phyloP scores from a whole-genome alignment of 768 basidiomycete species.

The Tylopilus felleus region DNA sequence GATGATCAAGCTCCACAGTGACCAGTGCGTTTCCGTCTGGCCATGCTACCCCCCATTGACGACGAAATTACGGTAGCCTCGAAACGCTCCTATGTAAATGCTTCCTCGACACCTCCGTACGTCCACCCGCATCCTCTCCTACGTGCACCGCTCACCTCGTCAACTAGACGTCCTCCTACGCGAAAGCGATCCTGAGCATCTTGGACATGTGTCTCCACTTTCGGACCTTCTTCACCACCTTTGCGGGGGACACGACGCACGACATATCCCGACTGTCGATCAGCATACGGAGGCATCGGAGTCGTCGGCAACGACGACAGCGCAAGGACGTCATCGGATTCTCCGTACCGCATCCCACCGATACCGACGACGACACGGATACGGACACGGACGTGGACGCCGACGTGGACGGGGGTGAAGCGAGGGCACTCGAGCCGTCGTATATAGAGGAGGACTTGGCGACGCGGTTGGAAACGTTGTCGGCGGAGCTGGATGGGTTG shows the following conservation, averaged over 20 bases:
- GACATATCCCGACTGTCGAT: slow-evolving; percentile 51
- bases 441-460: slow-evolving; percentile 48
- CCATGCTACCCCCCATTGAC: background rate
- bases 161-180: slow-evolving; percentile 57
- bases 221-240: slow-evolving; percentile 56
- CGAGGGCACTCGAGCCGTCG: slow-evolving; percentile 30
- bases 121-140: slow-evolving; percentile 10
- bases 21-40: slow-evolving; percentile 50
- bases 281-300: slow-evolving; percentile 56
- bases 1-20: slow-evolving; percentile 65
- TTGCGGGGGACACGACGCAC: slow-evolving; percentile 59
- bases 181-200: slow-evolving; percentile 62
- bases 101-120: slow-evolving; percentile 59
- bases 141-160: background rate
- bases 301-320: slow-evolving; percentile 54
- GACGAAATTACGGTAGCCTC: slow-evolving; percentile 39
- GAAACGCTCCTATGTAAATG: slow-evolving; percentile 59
- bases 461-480: slow-evolving; percentile 57
- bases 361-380: slow-evolving; percentile 34
- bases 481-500: slow-evolving; percentile 64
- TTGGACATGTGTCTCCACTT: slow-evolving; percentile 76
- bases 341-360: slow-evolving; percentile 33
- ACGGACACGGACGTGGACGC: slow-evolving; percentile 38
- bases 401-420: slow-evolving; percentile 20
- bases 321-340: slow-evolving; percentile 62